Percentiles rank a stretch among this genome's conserved stretches.
These are phyloP conservation scores for Pyricularia pennisetigena DNA, from an alignment of 2,329 filamentous ascomycete genomes.

Conservation along the genomic window DNA sequence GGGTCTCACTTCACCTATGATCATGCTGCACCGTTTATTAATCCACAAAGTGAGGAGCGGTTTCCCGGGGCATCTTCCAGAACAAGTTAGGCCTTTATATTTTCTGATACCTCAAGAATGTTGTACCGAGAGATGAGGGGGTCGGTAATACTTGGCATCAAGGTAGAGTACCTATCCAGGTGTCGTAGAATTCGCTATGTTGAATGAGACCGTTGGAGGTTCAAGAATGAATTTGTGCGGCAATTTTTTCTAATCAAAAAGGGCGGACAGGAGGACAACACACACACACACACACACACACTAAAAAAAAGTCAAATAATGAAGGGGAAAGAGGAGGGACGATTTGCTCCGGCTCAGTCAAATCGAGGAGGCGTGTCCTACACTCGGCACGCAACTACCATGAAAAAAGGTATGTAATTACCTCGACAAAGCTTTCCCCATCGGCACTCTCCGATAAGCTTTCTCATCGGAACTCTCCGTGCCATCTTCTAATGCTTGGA, in stretches of 20 bases:
- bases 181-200: neutral
- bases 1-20: neutral
- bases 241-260: no score
- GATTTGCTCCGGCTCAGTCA: no score
- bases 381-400: no score
- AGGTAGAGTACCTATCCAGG: neutral
- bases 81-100: neutral
- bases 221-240: neutral
- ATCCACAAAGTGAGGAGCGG: neutral
- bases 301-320: no score
- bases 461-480: no score
- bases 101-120: neutral
- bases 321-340: no score
- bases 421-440: neutral
- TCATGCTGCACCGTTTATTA: neutral
- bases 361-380: no score
- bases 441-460: no score
- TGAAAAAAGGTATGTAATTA: neutral
- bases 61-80: neutral
- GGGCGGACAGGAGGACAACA: no score
- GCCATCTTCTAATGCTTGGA: neutral
- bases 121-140: neutral
- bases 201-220: neutral
- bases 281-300: no score
- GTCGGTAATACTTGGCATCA: neutral